Conservation (phyloP, 129 eudicot genomes). For the Chrysanthemum makinoi region DNA sequence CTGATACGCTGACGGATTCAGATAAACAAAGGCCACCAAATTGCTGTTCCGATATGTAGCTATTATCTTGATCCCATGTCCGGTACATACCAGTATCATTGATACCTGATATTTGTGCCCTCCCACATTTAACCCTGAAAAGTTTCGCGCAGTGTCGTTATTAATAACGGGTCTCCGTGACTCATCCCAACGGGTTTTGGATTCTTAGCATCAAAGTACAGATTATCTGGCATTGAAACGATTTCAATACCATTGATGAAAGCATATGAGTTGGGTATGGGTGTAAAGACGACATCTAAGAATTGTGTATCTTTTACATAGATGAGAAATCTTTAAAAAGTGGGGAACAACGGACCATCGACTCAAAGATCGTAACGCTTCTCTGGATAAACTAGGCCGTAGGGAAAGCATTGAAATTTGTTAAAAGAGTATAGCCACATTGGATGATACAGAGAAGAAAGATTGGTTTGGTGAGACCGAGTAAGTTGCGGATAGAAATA, state of each 20-base stretch:
- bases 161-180: conserved; percentile 17
- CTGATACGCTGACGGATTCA: not conserved
- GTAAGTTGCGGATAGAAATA: no score
- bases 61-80: conserved; percentile 45
- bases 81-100: conserved; percentile 44
- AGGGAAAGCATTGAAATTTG: conserved; percentile 48
- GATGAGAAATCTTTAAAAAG: conserved; percentile 41
- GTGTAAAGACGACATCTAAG: conserved; percentile 41
- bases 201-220: conserved; percentile 4
- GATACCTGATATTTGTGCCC: conserved; percentile 27
- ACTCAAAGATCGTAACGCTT: conserved; percentile 4
- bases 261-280: conserved; percentile 42
- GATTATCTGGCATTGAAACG: conserved; percentile 47
- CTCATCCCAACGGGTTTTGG: conserved; percentile 11
- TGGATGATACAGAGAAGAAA: conserved; percentile 38
- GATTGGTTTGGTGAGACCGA: no score
- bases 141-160: conserved; percentile 6
- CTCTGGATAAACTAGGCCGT: conserved; percentile 28
- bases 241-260: conserved; percentile 64
- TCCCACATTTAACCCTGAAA: conserved; percentile 62
- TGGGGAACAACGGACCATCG: not conserved
- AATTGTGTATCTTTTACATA: conserved; percentile 11
- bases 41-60: not conserved
- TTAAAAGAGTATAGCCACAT: conserved; percentile 42
- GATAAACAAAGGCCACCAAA: fast-evolving